Percentiles rank a stretch among this genome's conserved stretches.
phyloP scores from a whole-genome alignment of 139 green algal genomes.

The Chlorella sorokiniana region DNA sequence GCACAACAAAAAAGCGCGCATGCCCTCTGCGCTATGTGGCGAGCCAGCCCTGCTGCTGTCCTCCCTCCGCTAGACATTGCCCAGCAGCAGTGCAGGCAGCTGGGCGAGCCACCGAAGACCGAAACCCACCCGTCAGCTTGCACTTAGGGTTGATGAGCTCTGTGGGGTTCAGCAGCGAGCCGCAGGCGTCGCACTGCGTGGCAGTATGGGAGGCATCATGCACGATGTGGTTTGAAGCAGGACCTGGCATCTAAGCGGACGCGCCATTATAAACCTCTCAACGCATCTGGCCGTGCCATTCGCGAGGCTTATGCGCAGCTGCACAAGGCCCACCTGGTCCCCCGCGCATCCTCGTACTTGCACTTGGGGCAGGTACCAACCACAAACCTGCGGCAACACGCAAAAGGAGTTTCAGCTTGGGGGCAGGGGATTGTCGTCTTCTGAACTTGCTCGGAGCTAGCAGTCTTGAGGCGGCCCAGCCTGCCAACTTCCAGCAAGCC shows the following conservation, averaged over 20 bases:
- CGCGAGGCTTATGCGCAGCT: not conserved
- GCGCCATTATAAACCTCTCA: too few species aligned
- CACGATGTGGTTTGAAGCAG: not conserved
- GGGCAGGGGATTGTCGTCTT: not conserved
- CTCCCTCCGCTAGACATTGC: too few species aligned
- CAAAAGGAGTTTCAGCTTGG: not conserved
- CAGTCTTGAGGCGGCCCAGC: too few species aligned
- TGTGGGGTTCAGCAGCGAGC: slow-evolving; percentile 90
- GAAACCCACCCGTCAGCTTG: slow-evolving; percentile 77
- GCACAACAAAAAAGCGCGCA: too few species aligned
- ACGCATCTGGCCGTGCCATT: not conserved
- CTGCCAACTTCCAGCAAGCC: too few species aligned
- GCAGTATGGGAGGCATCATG: not conserved
- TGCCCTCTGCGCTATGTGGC: too few species aligned
- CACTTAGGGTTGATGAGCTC: slow-evolving; percentile 93
- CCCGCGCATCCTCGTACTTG: slow-evolving; percentile 70
- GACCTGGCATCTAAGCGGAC: not conserved
- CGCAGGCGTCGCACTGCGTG: slow-evolving; percentile 89
- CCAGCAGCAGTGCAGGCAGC: not conserved
- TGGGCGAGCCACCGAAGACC: too few species aligned
- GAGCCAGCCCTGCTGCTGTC: too few species aligned
- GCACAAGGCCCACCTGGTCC: slow-evolving; percentile 51
- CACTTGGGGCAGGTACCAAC: slow-evolving; percentile 95
- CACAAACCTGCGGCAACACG: slow-evolving; percentile 73
- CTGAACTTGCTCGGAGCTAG: too few species aligned